Evolutionary conservation across 257 asterid genomes (phyloP).

Genomic region (Avicennia marina): DNA sequence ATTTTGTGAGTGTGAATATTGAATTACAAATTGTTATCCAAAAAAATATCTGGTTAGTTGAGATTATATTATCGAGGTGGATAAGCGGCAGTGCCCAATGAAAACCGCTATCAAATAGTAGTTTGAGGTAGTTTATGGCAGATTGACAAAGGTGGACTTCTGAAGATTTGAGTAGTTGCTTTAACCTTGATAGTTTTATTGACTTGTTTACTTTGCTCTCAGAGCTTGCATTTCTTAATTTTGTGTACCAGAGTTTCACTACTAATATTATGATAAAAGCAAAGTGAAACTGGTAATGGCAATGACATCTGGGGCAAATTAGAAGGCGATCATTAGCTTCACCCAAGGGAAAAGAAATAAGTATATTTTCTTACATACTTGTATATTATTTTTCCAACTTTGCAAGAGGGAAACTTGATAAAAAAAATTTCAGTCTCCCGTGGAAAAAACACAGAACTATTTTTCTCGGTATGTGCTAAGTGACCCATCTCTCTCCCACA

Average conservation of each 20-base stretch:
- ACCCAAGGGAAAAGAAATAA: too few relatives aligned
- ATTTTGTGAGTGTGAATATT: too few relatives aligned
- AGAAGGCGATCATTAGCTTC: too few relatives aligned
- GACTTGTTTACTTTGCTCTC: not conserved
- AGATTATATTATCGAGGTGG: not conserved
- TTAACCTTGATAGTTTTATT: too few relatives aligned
- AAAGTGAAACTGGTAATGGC: too few relatives aligned
- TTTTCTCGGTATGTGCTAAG: slow-evolving; percentile 61
- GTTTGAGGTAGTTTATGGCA: not conserved
- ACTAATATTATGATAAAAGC: too few relatives aligned
- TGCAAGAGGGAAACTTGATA: slow-evolving; percentile 84
- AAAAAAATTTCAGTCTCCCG: slow-evolving; percentile 71
- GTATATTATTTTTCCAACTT: slow-evolving; percentile 57
- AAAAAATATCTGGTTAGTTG: not conserved
- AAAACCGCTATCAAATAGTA: too few relatives aligned
- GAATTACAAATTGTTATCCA: too few relatives aligned
- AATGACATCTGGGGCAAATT: too few relatives aligned
- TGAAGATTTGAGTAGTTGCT: not conserved
- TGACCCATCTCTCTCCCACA: slow-evolving; percentile 1
- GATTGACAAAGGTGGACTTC: too few relatives aligned
- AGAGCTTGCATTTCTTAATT: not conserved
- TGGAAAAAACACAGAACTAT: slow-evolving; percentile 86
- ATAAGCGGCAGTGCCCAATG: too few relatives aligned
- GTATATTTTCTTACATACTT: too few relatives aligned
- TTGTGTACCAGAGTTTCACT: not conserved